These are phyloP conservation scores for Colletotrichum cordylinicola DNA, from an alignment of 2,329 filamentous ascomycete species.

Conservation along the genomic window DNA sequence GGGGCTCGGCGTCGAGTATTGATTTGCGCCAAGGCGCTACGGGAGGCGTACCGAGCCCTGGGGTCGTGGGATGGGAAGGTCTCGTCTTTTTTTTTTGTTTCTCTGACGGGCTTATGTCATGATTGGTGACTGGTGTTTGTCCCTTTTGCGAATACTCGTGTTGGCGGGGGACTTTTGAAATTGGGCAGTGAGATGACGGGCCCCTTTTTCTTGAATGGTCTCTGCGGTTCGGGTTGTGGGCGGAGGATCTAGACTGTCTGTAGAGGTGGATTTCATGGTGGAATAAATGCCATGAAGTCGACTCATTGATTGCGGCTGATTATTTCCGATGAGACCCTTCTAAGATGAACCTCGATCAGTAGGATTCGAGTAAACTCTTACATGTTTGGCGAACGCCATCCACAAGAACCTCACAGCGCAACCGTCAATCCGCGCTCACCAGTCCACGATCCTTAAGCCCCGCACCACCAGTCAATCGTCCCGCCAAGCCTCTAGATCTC, in stretches of 20 bases:
- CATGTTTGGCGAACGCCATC: background rate
- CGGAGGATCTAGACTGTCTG: background rate
- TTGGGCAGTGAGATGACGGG: background rate
- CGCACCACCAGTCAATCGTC: background rate
- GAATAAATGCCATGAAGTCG: too few species aligned
- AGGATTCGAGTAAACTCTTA: too few species aligned
- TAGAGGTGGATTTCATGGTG: too few species aligned
- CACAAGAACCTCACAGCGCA: background rate
- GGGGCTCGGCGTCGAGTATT: background rate
- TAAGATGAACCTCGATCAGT: too few species aligned
- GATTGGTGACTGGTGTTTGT: background rate
- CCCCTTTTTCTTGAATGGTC: background rate
- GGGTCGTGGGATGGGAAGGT: background rate
- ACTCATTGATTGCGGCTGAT: too few species aligned
- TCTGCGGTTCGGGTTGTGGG: background rate
- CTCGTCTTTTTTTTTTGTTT: background rate
- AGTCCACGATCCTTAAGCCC: background rate
- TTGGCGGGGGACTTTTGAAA: background rate
- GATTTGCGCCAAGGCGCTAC: slow-evolving; percentile 7
- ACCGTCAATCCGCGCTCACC: background rate
- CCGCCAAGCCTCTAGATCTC: background rate
- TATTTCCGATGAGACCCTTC: too few species aligned
- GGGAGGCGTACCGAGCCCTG: background rate
- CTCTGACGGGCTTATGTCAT: background rate
- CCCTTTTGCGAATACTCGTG: background rate